Conservation (phyloP, 179 eudicot genomes). For the Gypsophila paniculata region DNA sequence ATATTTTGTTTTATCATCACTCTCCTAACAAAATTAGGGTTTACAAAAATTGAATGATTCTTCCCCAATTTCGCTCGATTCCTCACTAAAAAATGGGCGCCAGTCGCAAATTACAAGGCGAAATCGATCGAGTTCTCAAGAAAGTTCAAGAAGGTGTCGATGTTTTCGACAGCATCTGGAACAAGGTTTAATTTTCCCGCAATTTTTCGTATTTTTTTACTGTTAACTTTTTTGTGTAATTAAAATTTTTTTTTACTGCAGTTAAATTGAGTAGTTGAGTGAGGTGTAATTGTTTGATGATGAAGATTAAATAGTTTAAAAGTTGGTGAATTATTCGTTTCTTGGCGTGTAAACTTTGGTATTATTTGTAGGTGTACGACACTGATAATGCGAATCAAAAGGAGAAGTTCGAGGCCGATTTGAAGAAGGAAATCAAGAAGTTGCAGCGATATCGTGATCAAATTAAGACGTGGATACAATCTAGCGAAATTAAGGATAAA, state of each 20-base stretch:
- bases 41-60: conserved; percentile 10
- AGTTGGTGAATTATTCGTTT: background rate
- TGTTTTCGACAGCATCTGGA: conserved; percentile 94
- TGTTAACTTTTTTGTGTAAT: background rate
- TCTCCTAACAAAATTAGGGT: background rate
- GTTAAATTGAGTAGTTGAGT: background rate
- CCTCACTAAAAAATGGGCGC: conserved; percentile 62
- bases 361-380: conserved; percentile 62
- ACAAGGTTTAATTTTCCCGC: conserved; percentile 50
- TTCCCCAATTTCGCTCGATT: conserved; percentile 18
- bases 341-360: conserved; percentile 13
- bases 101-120: conserved; percentile 91
- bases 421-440: conserved; percentile 98
- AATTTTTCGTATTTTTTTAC: background rate
- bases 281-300: background rate
- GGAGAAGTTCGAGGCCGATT: conserved; percentile 95
- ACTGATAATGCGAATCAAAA: conserved; percentile 96
- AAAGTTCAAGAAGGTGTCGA: conserved; percentile 97
- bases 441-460: conserved; percentile 94
- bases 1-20: background rate
- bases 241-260: background rate
- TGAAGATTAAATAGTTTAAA: background rate
- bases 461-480: conserved; percentile 95
- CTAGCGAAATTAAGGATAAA: conserved; percentile 96
- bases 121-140: conserved; percentile 89